Base-by-base conservation (phyloP, 495 filamentous ascomycete species). In the Jackrogersella minutella region DNA sequence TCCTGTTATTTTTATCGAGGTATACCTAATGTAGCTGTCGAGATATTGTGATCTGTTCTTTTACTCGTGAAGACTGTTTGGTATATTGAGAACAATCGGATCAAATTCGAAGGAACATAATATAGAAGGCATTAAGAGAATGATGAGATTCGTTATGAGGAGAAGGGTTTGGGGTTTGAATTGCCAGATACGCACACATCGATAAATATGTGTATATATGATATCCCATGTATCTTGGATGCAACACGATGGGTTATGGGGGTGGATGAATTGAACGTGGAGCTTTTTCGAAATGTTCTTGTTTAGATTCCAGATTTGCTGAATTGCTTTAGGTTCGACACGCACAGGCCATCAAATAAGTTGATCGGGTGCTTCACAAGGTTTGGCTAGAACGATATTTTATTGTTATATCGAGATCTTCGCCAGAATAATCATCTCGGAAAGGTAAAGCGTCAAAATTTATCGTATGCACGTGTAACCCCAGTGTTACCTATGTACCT, bases 31-130 rank as follows among this genome's bases (percentile, higher is more conserved):
- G 34, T 28, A 16, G 28, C 1, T 50, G 2, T 22, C 6, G 39
- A 19, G 39, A 41, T 41, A 41, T 19, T n/a, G 22, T 46, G 26
- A 39, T 22, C 16, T 34, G 36, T 24, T 34, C 24, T 56, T 47
- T 59, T 44, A 53, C 5, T 50, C 17, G 43, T 17, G 7, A 52
- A 30, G 4, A 47, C 11, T 52, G 47, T 46, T 19, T 7, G 28
- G 56, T 11, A 21, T 51, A 40, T 41, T 39, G 58, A 31, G 37
- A 58, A 55, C 24, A 49, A 43, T 36, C 19, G 14, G 56, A 54
- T 50, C 33, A 10, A 36, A 62, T 52, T 56, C 14, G n/a, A 11
- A 28, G 16, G 40, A 56, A 37, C 56, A 66, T 60, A 50, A 22
- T 55, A 49, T 3, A 54, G 39, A 11, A 37, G 41, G 19, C 19